phyloP scores from a whole-genome alignment of 164 flowering plant genomes.

The Taxillus chinensis region DNA sequence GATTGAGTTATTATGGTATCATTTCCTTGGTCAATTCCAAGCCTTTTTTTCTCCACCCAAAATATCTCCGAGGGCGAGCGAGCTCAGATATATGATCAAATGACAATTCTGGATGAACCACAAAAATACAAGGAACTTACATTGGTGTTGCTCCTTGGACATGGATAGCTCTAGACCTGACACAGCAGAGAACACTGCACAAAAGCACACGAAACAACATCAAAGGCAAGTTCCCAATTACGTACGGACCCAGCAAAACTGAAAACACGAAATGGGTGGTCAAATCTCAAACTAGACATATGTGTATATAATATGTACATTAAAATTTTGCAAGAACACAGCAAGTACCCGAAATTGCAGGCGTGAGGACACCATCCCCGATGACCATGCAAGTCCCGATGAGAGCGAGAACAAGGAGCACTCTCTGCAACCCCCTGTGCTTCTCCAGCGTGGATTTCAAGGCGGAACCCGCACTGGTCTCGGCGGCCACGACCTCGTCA shows the following conservation, averaged over 20 bases:
- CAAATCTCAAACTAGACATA: background rate
- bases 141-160: constrained; percentile 54
- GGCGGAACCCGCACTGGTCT: constrained; percentile 20
- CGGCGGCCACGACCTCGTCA: constrained; percentile 18
- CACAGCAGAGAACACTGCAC: constrained; percentile 72
- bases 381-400: constrained; percentile 79
- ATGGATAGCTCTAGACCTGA: constrained; percentile 66
- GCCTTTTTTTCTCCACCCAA: no score
- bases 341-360: constrained; percentile 56
- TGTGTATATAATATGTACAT: no score
- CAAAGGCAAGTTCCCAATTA: constrained; percentile 1
- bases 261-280: no score
- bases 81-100: no score
- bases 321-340: no score
- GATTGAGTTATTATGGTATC: no score
- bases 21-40: no score
- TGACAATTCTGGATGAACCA: no score
- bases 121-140: constrained; percentile 29
- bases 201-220: background rate
- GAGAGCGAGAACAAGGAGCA: constrained; percentile 54
- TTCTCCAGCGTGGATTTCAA: constrained; percentile 58
- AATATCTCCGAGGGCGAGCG: no score
- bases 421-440: constrained; percentile 36
- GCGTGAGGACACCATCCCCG: constrained; percentile 75
- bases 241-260: background rate